phyloP scores from a whole-genome alignment of 352 stramenopile genomes.

The Phytophthora ramorum region DNA sequence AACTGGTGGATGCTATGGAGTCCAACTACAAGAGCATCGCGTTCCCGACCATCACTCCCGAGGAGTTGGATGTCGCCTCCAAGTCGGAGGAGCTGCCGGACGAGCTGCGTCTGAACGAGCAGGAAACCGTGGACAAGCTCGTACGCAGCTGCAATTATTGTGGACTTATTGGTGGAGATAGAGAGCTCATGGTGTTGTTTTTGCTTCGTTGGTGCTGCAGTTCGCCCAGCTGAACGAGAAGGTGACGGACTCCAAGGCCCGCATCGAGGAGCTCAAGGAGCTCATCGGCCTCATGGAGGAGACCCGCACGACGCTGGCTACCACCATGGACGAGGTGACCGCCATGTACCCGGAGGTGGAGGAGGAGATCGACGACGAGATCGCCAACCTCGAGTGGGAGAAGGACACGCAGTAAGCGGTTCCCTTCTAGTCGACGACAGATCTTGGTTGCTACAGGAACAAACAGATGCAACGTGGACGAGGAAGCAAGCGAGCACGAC shows the following conservation, averaged over 20 bases:
- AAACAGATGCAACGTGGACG: constrained; percentile 21
- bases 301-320: constrained; percentile 84
- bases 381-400: constrained; percentile 90
- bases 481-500: not conserved
- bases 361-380: constrained; percentile 91
- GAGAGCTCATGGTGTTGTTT: constrained; percentile 12
- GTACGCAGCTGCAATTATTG: constrained; percentile 31
- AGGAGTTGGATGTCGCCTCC: constrained; percentile 66
- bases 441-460: constrained; percentile 16
- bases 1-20: constrained; percentile 86
- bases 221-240: constrained; percentile 82
- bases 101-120: constrained; percentile 78
- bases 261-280: constrained; percentile 88
- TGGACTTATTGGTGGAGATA: constrained; percentile 6
- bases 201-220: constrained; percentile 25
- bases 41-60: constrained; percentile 81
- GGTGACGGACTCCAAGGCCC: constrained; percentile 85
- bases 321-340: constrained; percentile 86
- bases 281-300: constrained; percentile 85
- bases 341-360: constrained; percentile 88
- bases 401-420: constrained; percentile 86
- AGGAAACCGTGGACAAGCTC: constrained; percentile 78
- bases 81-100: constrained; percentile 55
- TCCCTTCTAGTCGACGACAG: not conserved
- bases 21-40: constrained; percentile 88